Evolutionary conservation across 345 rosid genomes (phyloP), one percentile per base, ranked within the genome.

Genomic region (Populus deltoides): DNA sequence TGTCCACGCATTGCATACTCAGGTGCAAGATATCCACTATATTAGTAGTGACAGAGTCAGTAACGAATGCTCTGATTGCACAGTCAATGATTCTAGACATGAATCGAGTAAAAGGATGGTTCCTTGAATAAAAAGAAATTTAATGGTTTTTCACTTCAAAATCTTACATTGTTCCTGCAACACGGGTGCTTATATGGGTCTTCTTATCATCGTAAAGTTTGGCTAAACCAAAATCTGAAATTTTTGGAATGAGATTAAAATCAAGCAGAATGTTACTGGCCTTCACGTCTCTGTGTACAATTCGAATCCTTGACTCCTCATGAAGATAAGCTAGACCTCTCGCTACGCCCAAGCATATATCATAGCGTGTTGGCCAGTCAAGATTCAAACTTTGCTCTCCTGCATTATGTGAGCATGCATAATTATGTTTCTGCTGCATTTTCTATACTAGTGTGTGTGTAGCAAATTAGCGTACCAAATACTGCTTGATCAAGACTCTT

Each of bases 1-100:
- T 86, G 93, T 33, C 93, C 91, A 38, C 83, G 89, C 91, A 91
- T 89, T 27, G 92, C 96, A 70, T 91, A 91, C 81, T 91, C 93
- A 4, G 94, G 97, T 7, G 94, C 88, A 24, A 93, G 87, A 73
- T 90, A 93, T 29, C 96, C 97, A 18, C 85, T 86, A 6, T 68
- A 72, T 13, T n/a, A 22, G 25, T 67, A 17, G 22, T 51, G 57
- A 51, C 57, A 51, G 57, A 17, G n/a, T 51, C n/a, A 51, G 20
- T 18, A 51, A 17, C 57, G 17, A 20, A 1, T 16, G 22, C 17
- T 18, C n/a, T 16, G 53, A 16, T 22, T 68, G 36, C 8, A 1
- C 7, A 1, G 5, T 31, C 7, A 36, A 51, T 41, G 59, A 39
- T 41, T 47, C 38, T 49, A 4, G 25, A 13, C 20, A 43, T 22